Evolutionary conservation across 2,329 filamentous ascomycete species (phyloP), one percentile per base, ranked within the genome.

Genomic region (Mariannaea sp.): DNA sequence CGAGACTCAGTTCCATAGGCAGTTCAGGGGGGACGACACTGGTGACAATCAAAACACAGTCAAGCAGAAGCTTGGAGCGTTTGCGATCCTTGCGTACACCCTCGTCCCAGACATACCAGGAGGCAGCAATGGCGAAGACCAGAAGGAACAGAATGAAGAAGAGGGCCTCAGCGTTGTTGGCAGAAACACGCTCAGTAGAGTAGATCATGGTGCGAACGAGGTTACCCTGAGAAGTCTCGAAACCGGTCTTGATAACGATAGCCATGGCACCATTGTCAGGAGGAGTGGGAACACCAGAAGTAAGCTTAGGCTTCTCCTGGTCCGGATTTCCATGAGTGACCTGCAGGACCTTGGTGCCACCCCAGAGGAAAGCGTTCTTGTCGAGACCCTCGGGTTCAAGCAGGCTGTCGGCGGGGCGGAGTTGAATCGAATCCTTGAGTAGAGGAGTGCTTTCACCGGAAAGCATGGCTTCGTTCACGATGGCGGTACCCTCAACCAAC

Each of bases 191-290:
- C 74, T 99, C 94, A 2, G 94, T 99, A 1, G 95, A 97, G 78
- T 96, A 99, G 68, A 99, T 99, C 94, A 99, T 99, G 63, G 94
- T 99, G 58, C 94, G 89, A 56, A 99, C 94, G 55, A 99, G 83
- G 73, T 92, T 97, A 59, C 94, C 94, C 75, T 99, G 95, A 51
- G 93, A 97, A 9, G 94, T 99, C 76, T 99, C 95, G 68, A 99
- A 99, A 10, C 94, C 94, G 48, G 94, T 99, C 82, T 97, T 97
- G 68, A 92, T 88, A 39, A 99, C 91, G 58, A 99, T 84, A 57
- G 92, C 94, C 79, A 97, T 84, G 29, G 92, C 94, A 47, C 94
- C 94, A 65, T 94, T 90, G 72, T 99, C 94, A 0, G 95, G 94
- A 29, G 94, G 88, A n/a, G 84, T 68, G 13, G 88, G 85, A 10